phyloP scores from a whole-genome alignment of 306 rosid genomes.

The Hippophae rhamnoides region DNA sequence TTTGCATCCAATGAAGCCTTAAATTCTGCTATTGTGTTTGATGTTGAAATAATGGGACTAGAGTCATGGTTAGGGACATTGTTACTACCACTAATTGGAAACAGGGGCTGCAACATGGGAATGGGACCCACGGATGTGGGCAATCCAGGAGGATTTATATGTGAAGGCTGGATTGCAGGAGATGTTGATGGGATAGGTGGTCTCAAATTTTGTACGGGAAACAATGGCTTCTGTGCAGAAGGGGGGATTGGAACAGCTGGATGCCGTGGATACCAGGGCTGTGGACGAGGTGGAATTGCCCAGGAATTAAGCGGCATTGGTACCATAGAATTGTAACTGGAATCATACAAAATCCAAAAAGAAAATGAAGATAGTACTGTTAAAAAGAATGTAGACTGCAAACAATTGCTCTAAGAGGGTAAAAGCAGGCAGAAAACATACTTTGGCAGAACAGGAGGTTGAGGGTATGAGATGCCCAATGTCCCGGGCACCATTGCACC shows the following conservation, averaged over 20 bases:
- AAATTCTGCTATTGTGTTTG: slow-evolving; percentile 32
- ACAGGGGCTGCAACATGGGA: slow-evolving; percentile 85
- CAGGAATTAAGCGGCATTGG: slow-evolving; percentile 59
- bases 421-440: slow-evolving; percentile 30
- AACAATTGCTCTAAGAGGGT: neutral
- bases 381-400: neutral
- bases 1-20: slow-evolving; percentile 45
- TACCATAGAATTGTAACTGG: slow-evolving; percentile 59
- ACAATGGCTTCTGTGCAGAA: slow-evolving; percentile 77
- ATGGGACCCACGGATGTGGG: slow-evolving; percentile 46
- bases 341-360: slow-evolving; percentile 11
- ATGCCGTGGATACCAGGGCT: slow-evolving; percentile 76
- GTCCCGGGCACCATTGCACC: slow-evolving; percentile 65
- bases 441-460: slow-evolving; percentile 58
- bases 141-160: slow-evolving; percentile 73
- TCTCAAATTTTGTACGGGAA: slow-evolving; percentile 84
- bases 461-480: slow-evolving; percentile 64
- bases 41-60: slow-evolving; percentile 39
- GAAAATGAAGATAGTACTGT: neutral
- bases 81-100: slow-evolving; percentile 81
- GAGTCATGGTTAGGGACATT: slow-evolving; percentile 50
- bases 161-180: slow-evolving; percentile 46
- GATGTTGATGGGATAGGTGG: slow-evolving; percentile 51
- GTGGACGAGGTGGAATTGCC: slow-evolving; percentile 77
- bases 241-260: slow-evolving; percentile 67